Evolutionary conservation across 2,329 filamentous ascomycete species (phyloP).

Genomic region (Colletotrichum destructivum): DNA sequence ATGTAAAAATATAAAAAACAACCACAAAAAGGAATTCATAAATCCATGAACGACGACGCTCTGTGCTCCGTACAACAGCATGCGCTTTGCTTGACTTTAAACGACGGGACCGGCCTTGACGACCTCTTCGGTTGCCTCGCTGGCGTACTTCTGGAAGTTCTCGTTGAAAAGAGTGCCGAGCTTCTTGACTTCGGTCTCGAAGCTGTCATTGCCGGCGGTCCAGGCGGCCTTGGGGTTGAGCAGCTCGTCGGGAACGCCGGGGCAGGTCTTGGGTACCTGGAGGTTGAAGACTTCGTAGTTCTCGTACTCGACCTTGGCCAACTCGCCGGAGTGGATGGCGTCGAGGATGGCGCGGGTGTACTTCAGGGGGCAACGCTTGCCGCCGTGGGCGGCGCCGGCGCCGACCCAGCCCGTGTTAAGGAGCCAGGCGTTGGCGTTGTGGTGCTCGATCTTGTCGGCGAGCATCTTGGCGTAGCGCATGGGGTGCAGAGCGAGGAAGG

Average conservation of each 20-base stretch:
- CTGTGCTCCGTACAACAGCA: conserved; percentile 5
- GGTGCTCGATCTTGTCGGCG: conserved; percentile 95
- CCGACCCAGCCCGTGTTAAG: conserved; percentile 99
- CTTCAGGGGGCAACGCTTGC: conserved; percentile 97
- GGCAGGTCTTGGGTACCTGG: conserved; percentile 91
- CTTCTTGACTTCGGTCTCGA: conserved; percentile 91
- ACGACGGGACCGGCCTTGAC: conserved; percentile 74
- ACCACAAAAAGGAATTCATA: conserved; percentile 6
- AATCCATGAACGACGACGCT: conserved; percentile 26
- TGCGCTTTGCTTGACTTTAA: conserved; percentile 39
- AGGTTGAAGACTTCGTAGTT: conserved; percentile 98
- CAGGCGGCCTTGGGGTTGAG: conserved; percentile 96
- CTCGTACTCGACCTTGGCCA: conserved; percentile 94
- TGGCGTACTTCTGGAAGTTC: conserved; percentile 97
- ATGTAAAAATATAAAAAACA: conserved; percentile 33
- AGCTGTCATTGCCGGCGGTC: conserved; percentile 86
- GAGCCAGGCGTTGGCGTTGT: conserved; percentile 97
- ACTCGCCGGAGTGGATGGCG: conserved; percentile 96
- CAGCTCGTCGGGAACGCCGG: conserved; percentile 89
- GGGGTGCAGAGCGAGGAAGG: conserved; percentile 97
- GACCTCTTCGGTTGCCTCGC: conserved; percentile 85
- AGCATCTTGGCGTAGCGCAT: conserved; percentile 99
- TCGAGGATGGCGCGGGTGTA: conserved; percentile 99
- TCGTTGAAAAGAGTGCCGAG: conserved; percentile 91
- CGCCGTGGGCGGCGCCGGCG: conserved; percentile 89